phyloP scores from a whole-genome alignment of 768 basidiomycete genomes.

The Amanita muscaria region DNA sequence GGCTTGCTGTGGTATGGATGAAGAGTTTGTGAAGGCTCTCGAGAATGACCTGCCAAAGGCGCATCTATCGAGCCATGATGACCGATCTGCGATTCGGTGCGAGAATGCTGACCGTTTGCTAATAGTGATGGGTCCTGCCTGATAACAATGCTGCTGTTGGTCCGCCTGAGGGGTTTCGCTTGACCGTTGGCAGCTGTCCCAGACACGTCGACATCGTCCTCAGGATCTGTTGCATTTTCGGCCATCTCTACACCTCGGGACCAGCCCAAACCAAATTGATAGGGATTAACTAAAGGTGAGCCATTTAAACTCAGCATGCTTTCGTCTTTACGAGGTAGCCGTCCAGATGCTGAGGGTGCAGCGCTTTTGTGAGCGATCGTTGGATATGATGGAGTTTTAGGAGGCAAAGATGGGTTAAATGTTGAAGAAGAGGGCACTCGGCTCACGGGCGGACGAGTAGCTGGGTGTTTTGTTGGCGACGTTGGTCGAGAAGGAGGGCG shows the following conservation, averaged over 20 bases:
- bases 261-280: slow-evolving; percentile 56
- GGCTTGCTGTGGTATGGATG: slow-evolving; percentile 14
- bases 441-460: slow-evolving; percentile 20
- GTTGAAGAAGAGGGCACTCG: slow-evolving; percentile 52
- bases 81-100: slow-evolving; percentile 45
- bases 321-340: slow-evolving; percentile 67
- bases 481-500: slow-evolving; percentile 32
- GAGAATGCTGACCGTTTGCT: slow-evolving; percentile 31
- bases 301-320: slow-evolving; percentile 77
- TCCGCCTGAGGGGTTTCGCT: slow-evolving; percentile 32
- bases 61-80: slow-evolving; percentile 27
- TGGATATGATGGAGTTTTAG: slow-evolving; percentile 48
- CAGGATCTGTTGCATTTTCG: slow-evolving; percentile 26
- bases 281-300: slow-evolving; percentile 74
- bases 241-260: slow-evolving; percentile 35
- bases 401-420: slow-evolving; percentile 65
- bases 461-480: slow-evolving; percentile 43
- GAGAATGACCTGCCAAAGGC: slow-evolving; percentile 32
- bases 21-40: slow-evolving; percentile 32
- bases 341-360: slow-evolving; percentile 34
- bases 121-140: slow-evolving; percentile 46
- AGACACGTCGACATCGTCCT: slow-evolving; percentile 15
- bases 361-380: slow-evolving; percentile 13
- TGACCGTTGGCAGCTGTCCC: slow-evolving; percentile 18
- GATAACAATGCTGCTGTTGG: slow-evolving; percentile 53